Percentiles rank a stretch among this genome's conserved stretches.
These are phyloP conservation scores for Agmasoma carcini DNA, from an alignment of 371 early-diverging fungal genomes.

Conservation along the genomic window DNA sequence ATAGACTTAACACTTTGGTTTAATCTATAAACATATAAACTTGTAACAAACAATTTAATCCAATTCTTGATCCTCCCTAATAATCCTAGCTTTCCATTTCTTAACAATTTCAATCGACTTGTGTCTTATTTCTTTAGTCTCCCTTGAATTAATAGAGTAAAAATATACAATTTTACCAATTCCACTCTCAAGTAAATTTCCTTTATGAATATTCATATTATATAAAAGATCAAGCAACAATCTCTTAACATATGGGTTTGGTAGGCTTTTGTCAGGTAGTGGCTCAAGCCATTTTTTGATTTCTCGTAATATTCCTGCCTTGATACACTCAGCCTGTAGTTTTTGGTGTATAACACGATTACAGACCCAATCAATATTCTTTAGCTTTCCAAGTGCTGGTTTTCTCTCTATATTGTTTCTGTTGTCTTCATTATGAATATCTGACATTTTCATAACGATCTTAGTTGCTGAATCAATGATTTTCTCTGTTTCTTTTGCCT, in stretches of 20 bases:
- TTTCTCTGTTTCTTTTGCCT: not conserved
- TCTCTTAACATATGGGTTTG: constrained; percentile 71
- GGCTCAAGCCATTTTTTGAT: constrained; percentile 86
- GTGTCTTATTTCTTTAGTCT: constrained; percentile 60
- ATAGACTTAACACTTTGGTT: too few relatives aligned
- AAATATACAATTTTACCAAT: constrained; percentile 80
- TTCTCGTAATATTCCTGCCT: constrained; percentile 67
- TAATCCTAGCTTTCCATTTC: constrained; percentile 43
- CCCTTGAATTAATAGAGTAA: constrained; percentile 71
- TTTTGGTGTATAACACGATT: constrained; percentile 59
- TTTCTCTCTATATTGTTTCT: constrained; percentile 60
- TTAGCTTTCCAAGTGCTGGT: constrained; percentile 67
- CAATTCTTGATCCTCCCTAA: constrained; percentile 17
- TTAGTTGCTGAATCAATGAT: not conserved
- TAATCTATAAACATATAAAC: not conserved
- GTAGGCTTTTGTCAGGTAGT: constrained; percentile 74
- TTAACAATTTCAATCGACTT: constrained; percentile 64
- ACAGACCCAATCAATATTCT: constrained; percentile 61
- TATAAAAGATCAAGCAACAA: constrained; percentile 63
- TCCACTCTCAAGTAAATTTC: constrained; percentile 67
- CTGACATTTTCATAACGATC: constrained; percentile 60
- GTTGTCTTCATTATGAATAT: constrained; percentile 63
- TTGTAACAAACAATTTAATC: not conserved
- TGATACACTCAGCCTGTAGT: constrained; percentile 54
- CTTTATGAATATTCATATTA: constrained; percentile 64